Percentiles rank a stretch among this genome's conserved stretches.
Conservation (phyloP, 2,329 filamentous ascomycete species). For the Epichloe uncinata region DNA sequence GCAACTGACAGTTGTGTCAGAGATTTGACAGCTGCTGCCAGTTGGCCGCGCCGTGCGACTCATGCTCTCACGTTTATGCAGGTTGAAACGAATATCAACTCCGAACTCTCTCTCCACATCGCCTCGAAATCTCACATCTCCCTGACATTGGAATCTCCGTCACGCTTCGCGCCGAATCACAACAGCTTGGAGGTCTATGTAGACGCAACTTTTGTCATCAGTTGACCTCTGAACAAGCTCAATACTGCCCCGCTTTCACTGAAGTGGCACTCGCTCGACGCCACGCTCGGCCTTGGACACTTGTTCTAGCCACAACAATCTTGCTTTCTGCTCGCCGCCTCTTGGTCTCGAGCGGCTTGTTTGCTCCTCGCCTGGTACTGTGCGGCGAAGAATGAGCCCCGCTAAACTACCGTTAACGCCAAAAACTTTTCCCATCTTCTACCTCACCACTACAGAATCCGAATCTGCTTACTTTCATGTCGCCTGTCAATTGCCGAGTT, state of each 20-base stretch:
- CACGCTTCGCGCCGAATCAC: neutral
- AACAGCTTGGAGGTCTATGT: neutral
- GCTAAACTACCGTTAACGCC: constrained; percentile 9
- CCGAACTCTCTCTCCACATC: neutral
- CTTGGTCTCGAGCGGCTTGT: neutral
- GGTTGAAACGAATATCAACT: neutral
- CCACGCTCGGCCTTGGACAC: constrained; percentile 1
- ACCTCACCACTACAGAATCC: constrained; percentile 3
- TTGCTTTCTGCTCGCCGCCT: constrained; percentile 1
- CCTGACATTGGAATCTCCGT: neutral
- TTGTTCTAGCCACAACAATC: constrained; percentile 1
- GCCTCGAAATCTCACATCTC: neutral
- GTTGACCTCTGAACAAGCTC: neutral
- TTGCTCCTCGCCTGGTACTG: neutral
- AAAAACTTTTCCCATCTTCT: constrained; percentile 15
- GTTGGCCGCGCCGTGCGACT: neutral
- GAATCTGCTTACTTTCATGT: constrained; percentile 4
- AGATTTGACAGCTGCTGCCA: constrained; percentile 2
- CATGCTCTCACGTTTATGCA: neutral
- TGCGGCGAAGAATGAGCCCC: constrained; percentile 7
- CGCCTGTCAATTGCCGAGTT: constrained; percentile 1
- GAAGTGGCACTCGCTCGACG: constrained; percentile 1
- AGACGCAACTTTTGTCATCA: neutral
- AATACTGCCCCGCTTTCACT: constrained; percentile 3
- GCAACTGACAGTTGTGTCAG: neutral